Conservation (phyloP, 306 rosid genomes). For the Cicer chorassanicum region DNA sequence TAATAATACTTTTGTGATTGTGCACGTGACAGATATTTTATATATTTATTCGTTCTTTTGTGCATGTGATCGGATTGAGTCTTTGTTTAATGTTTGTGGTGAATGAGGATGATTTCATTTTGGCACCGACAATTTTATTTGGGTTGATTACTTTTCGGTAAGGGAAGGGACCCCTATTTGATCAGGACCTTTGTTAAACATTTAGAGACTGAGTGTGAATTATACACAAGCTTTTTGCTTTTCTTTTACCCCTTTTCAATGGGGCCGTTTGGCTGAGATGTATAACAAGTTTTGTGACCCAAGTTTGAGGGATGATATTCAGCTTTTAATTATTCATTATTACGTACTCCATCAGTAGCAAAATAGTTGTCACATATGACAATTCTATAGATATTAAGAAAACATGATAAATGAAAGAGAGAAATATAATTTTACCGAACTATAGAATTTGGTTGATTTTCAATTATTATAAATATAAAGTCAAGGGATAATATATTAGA, state of each 20-base stretch:
- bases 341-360: no score
- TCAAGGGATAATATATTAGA: no score
- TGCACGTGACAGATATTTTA: background rate
- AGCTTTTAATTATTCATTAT: no score
- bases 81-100: background rate
- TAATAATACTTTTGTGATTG: background rate
- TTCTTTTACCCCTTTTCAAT: background rate
- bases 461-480: no score
- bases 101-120: background rate
- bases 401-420: no score
- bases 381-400: no score
- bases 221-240: background rate
- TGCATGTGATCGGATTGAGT: conserved; percentile 6
- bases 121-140: background rate
- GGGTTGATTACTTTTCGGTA: background rate
- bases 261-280: background rate
- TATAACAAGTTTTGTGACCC: no score
- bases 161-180: background rate
- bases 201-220: background rate
- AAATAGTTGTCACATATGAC: no score
- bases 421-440: no score
- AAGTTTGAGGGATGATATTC: no score
- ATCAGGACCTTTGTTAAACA: background rate
- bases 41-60: background rate
- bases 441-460: no score